Percentiles rank a stretch among this genome's conserved stretches.
These are phyloP conservation scores for Cytospora piceae DNA, from an alignment of 2,329 filamentous ascomycete genomes.

Conservation along the genomic window DNA sequence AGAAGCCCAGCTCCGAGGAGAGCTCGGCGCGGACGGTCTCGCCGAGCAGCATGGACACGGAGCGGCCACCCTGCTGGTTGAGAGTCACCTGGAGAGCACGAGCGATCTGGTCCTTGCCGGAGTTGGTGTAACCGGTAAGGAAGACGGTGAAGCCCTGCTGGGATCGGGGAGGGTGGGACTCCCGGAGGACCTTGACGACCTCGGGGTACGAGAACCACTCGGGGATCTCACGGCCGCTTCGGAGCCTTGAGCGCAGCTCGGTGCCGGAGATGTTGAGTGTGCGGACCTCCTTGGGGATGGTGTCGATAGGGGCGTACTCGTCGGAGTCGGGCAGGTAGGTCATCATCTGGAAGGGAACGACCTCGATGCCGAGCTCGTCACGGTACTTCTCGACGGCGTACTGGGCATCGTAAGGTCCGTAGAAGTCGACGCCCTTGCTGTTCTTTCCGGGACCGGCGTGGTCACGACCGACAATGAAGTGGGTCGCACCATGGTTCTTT, in stretches of 20 bases:
- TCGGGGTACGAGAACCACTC: slow-evolving; percentile 99
- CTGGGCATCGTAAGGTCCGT: slow-evolving; percentile 97
- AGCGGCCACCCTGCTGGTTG: slow-evolving; percentile 95
- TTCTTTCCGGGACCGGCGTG: slow-evolving; percentile 98
- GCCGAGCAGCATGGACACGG: slow-evolving; percentile 90
- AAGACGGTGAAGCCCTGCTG: slow-evolving; percentile 98
- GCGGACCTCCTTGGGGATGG: slow-evolving; percentile 81
- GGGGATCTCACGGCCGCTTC: slow-evolving; percentile 91
- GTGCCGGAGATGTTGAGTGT: slow-evolving; percentile 87
- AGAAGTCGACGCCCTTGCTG: slow-evolving; percentile 95
- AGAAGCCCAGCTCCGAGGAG: slow-evolving; percentile 94
- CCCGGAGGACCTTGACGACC: slow-evolving; percentile 92
- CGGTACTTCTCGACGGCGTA: slow-evolving; percentile 95
- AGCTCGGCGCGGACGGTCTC: slow-evolving; percentile 95
- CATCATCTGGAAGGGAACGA: slow-evolving; percentile 99
- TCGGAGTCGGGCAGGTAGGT: slow-evolving; percentile 97
- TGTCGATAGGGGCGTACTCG: slow-evolving; percentile 92
- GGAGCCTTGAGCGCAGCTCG: slow-evolving; percentile 89
- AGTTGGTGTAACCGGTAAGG: slow-evolving; percentile 95
- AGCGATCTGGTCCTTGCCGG: slow-evolving; percentile 94
- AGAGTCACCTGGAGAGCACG: slow-evolving; percentile 95
- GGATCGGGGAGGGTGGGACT: slow-evolving; percentile 90
- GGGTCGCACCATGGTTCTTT: slow-evolving; percentile 98
- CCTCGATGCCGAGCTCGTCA: slow-evolving; percentile 95
- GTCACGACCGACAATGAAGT: slow-evolving; percentile 99